Evolutionary conservation across 768 basidiomycete species (phyloP), one percentile per base, ranked within the genome.

Genomic region (Suillus clintonianus): DNA sequence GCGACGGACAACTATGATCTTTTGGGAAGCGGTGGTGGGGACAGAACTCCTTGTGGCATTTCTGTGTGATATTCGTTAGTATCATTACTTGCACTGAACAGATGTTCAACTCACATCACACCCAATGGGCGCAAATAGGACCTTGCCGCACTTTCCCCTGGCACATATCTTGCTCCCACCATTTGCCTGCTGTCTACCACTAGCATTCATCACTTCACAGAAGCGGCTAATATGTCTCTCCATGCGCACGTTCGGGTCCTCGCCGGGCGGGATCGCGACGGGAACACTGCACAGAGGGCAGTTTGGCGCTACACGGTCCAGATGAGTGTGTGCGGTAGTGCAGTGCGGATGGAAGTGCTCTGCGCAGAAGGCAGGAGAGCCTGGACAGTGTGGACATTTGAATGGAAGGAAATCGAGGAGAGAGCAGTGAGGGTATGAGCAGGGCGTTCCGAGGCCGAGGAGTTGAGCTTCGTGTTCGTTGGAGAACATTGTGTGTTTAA

Each of bases 321-420:
- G 86, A 82, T 71, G 87, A 87, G 67, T 76, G 79, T 3, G 83
- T 73, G 71, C 94, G 93, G 42, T 75, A 78, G 70, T 95, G 93
- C 2, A 81, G 82, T 19, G 83, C 78, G 14, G 89, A 65, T 83
- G 84, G 78, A 89, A 94, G 71, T 95, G 93, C 14, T 92, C 89
- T 47, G 86, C 86, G 68, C 94, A 95, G 78, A 87, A 95, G 0
- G 82, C 80, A 15, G 81, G 74, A 15, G 81, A 71, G 22, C 22
- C 55, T 24, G 55, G 55, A 74, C 93, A 95, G 69, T 93, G 91
- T 57, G 91, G 88, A 74, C 93, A 95, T 76, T 89, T 90, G 82
- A 94, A 90, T 0, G 93, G 93, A 13, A 95, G 80, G 68, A 94
- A 94, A 79, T 95, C 93, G 71, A 94, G 83, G 65, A 91, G 83